These are phyloP conservation scores for Grosmannia huntii DNA, from an alignment of 2,329 filamentous ascomycete species.

Conservation along the genomic window DNA sequence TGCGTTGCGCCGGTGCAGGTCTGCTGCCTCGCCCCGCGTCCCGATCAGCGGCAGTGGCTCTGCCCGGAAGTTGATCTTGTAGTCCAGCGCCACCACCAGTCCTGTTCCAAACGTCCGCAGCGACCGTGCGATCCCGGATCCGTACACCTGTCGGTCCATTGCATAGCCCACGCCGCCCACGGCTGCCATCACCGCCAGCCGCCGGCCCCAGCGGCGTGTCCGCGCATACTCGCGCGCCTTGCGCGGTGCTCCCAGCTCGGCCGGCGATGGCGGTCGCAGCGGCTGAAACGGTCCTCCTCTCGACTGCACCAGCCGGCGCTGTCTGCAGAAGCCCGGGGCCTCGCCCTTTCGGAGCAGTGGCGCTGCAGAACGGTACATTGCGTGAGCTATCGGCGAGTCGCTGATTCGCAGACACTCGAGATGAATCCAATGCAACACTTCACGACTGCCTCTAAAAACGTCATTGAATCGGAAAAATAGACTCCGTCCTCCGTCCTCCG, in stretches of 20 bases:
- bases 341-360: too few relatives aligned
- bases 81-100: conserved; percentile 73
- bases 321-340: background rate
- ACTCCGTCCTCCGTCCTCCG: too few relatives aligned
- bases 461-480: too few relatives aligned
- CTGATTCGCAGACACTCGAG: too few relatives aligned
- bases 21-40: conserved; percentile 49
- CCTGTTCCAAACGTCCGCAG: conserved; percentile 71
- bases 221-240: conserved; percentile 59
- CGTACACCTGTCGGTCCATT: conserved; percentile 63
- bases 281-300: conserved; percentile 40
- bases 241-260: conserved; percentile 59
- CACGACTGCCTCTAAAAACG: too few relatives aligned
- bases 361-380: too few relatives aligned
- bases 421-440: too few relatives aligned
- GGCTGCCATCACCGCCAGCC: conserved; percentile 50
- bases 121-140: conserved; percentile 65
- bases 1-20: conserved; percentile 74
- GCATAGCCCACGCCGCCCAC: conserved; percentile 51
- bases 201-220: conserved; percentile 63
- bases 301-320: background rate
- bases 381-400: too few relatives aligned
- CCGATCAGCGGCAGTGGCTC: conserved; percentile 44
- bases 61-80: conserved; percentile 90
- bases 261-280: conserved; percentile 64